Evolutionary conservation across 1,139 yeast genomes (phyloP), one percentile per base, ranked within the genome.

Genomic region (Lodderomyces pseudojiufengensis): DNA sequence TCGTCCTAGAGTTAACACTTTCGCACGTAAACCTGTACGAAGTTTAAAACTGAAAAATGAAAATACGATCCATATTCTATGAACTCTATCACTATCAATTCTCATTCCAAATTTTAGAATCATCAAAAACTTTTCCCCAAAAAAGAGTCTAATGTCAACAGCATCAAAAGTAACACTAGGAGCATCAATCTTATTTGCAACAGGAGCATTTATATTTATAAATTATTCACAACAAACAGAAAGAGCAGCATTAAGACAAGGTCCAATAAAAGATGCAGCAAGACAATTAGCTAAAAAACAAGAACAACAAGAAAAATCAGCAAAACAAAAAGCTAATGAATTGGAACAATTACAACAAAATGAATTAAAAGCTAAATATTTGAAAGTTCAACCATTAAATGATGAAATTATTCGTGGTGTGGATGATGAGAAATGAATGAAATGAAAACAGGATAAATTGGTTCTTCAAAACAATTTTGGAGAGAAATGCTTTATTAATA

Each of bases 281-380:
- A 63, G 92, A 40, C 57, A 78, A 45, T 63, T 69, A 35, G 72
- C 66, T 36, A 76, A 75, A 53, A 41, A 23, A 22, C n/a, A n/a
- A n/a, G n/a, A n/a, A n/a, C n/a, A n/a, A n/a, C n/a, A n/a, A n/a
- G 37, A 36, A 27, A 48, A 56, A 46, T 57, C 61, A 37, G 57
- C 57, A 50, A 70, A 70, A 49, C 67, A 65, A 50, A 47, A 55
- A 44, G 75, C 75, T 37, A 84, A 92, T 51, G 73, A 76, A 37
- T 65, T 72, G 32, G 97, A 88, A 48, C 94, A 88, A 56, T 80
- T 76, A 43, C 73, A 79, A 43, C 97, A 88, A 57, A 75, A 76
- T 53, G 73, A 74, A 49, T 72, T 87, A 49, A 70, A 78, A 44
- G 74, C 76, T 42, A 71, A 81, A 52, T 79, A 76, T 48, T 81